Evolutionary conservation across 768 basidiomycete genomes (phyloP).

Genomic region (Leucosporidium creatinivorum): DNA sequence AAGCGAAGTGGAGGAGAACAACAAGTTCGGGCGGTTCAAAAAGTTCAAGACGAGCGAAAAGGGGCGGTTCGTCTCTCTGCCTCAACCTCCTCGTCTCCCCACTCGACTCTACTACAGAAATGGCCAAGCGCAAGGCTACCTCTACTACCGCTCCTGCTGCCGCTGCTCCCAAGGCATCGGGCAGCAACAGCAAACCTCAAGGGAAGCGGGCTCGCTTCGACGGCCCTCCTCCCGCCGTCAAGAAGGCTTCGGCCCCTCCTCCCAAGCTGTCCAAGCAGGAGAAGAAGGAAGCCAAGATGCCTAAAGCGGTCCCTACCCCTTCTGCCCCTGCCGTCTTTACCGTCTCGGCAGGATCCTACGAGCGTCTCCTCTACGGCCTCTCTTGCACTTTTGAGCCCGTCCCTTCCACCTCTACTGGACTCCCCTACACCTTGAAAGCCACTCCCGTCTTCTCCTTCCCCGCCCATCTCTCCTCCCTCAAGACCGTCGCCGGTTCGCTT

Average conservation of each 20-base stretch:
- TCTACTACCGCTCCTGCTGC: too few species aligned
- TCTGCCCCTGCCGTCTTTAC: slow-evolving; percentile 56
- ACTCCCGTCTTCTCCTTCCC: slow-evolving; percentile 92
- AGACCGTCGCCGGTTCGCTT: slow-evolving; percentile 70
- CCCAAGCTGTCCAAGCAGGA: background rate
- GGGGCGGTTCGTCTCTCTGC: too few species aligned
- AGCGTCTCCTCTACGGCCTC: slow-evolving; percentile 67
- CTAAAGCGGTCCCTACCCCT: background rate
- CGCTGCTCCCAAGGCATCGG: too few species aligned
- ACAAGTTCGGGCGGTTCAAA: too few species aligned
- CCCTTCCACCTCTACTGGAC: slow-evolving; percentile 27
- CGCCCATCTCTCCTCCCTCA: slow-evolving; percentile 88
- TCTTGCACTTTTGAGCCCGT: slow-evolving; percentile 32
- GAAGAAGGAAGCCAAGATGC: background rate
- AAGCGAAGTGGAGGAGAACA: too few species aligned
- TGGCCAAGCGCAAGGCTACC: too few species aligned
- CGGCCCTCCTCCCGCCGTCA: background rate
- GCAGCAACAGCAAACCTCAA: too few species aligned
- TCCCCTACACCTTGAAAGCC: slow-evolving; percentile 45
- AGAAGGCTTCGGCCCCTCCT: background rate
- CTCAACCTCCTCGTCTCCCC: too few species aligned
- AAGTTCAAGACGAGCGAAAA: too few species aligned
- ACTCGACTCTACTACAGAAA: too few species aligned
- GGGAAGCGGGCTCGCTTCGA: slow-evolving; percentile 4
- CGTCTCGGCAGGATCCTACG: slow-evolving; percentile 86